These are phyloP conservation scores for Avicennia marina DNA, from an alignment of 257 asterid species.

Conservation along the genomic window DNA sequence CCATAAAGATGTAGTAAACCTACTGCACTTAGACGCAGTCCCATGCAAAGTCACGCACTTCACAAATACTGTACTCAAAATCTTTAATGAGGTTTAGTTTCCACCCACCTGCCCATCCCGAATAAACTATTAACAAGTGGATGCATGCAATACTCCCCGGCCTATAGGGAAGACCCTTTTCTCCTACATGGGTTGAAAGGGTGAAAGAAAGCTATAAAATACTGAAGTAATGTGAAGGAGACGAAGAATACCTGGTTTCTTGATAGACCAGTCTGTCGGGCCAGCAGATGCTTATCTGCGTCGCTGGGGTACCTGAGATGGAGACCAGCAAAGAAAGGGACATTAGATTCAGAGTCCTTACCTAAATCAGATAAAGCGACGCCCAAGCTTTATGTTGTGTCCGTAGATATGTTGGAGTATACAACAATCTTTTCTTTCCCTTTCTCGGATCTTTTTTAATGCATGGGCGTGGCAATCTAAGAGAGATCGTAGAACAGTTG, in stretches of 20 bases:
- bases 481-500: slow-evolving; percentile 11
- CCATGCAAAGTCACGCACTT: too few relatives aligned
- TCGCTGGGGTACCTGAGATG: slow-evolving; percentile 99
- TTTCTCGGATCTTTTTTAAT: neutral
- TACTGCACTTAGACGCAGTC: too few relatives aligned
- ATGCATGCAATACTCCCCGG: too few relatives aligned
- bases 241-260: slow-evolving; percentile 68
- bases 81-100: neutral
- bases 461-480: slow-evolving; percentile 60
- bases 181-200: too few relatives aligned
- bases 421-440: neutral
- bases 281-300: slow-evolving; percentile 98
- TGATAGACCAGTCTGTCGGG: slow-evolving; percentile 98
- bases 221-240: neutral
- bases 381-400: slow-evolving; percentile 13
- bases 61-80: too few relatives aligned
- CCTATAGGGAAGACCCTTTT: too few relatives aligned
- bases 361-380: slow-evolving; percentile 41
- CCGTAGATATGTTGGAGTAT: neutral
- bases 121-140: too few relatives aligned
- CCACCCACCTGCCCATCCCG: neutral
- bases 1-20: slow-evolving; percentile 4
- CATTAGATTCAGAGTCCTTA: slow-evolving; percentile 35
- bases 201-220: neutral
- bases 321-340: slow-evolving; percentile 51